Evolutionary conservation across 164 flowering plant genomes (phyloP).

Genomic region (grape (Vitis vinifera)): ASM3070453v1 NC_081822.1:2807001-2807500

Average conservation of each 20-base stretch:
- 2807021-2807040: constrained; percentile 79
- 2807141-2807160: constrained; percentile 63
- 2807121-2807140: constrained; percentile 48
- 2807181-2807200: constrained; percentile 83
- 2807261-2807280: constrained; percentile 40
- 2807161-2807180: constrained; percentile 76
- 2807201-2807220: constrained; percentile 73
- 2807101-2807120: constrained; percentile 71
- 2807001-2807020: constrained; percentile 63
- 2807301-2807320: constrained; percentile 44
- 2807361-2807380: constrained; percentile 71
- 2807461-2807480: constrained; percentile 81
- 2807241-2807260: constrained; percentile 40
- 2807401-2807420: constrained; percentile 76
- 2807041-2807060: constrained; percentile 85
- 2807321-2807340: constrained; percentile 53
- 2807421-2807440: constrained; percentile 63
- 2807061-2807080: constrained; percentile 85
- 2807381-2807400: constrained; percentile 66
- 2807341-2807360: constrained; percentile 65
- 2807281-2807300: constrained; percentile 39
- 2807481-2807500: constrained; percentile 75
- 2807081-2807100: constrained; percentile 86
- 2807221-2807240: constrained; percentile 68
- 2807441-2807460: constrained; percentile 69